Evolutionary conservation across 768 basidiomycete genomes (phyloP).

Genomic region (Mycena metata): DNA sequence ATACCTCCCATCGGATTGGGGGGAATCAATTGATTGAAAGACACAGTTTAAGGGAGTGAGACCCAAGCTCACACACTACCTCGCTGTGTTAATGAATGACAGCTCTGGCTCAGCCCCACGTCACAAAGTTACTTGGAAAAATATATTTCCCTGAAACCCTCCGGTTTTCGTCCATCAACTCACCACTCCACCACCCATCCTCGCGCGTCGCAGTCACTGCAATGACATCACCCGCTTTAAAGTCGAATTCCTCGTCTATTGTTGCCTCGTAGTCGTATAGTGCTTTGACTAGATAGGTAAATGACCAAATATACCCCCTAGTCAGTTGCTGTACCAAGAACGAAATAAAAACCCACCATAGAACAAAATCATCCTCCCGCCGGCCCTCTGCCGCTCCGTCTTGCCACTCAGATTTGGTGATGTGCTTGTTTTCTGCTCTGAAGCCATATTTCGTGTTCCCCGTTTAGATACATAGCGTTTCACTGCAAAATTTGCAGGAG

Average conservation of each 20-base stretch:
- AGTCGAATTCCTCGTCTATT: conserved; percentile 95
- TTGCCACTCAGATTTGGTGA: no score
- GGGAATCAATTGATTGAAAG: no score
- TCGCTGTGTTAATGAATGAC: no score
- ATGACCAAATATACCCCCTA: no score
- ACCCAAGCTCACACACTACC: no score
- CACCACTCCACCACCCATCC: conserved; percentile 98
- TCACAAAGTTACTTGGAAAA: conserved; percentile 92
- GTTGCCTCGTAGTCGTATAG: conserved; percentile 89
- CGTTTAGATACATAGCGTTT: no score
- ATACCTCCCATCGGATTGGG: no score
- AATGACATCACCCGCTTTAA: conserved; percentile 95
- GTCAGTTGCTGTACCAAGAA: not conserved
- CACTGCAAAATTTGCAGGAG: no score
- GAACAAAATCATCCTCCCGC: conserved; percentile 86
- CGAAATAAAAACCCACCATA: conserved; percentile 72
- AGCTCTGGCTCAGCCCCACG: conserved; percentile 78
- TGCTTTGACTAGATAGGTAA: conserved; percentile 80
- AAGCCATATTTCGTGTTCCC: no score
- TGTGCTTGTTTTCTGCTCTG: no score
- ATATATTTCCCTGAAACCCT: conserved; percentile 79
- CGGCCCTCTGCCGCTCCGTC: conserved; percentile 68
- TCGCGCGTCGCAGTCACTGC: conserved; percentile 95
- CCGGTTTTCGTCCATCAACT: conserved; percentile 81
- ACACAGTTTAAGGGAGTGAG: no score